phyloP scores from a whole-genome alignment of 1,139 yeast species.

The Saccharomyces hybrid region DNA sequence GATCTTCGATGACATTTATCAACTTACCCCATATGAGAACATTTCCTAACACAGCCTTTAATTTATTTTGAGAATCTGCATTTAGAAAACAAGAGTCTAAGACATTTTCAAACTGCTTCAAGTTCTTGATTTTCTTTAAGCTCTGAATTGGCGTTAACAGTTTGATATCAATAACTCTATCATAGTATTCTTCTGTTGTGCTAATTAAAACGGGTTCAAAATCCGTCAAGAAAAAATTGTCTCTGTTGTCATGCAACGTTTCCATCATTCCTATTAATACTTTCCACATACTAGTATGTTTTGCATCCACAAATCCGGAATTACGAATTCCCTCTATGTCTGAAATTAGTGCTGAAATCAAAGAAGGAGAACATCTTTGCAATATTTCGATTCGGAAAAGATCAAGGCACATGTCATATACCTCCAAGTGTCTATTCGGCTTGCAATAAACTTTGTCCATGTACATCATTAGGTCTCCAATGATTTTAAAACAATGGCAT shows the following conservation, averaged over 20 bases:
- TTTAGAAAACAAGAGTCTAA: conserved; percentile 21
- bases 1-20: conserved; percentile 8
- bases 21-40: conserved; percentile 22
- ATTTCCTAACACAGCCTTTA: conserved; percentile 18
- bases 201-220: conserved; percentile 63
- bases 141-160: conserved; percentile 45
- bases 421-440: conserved; percentile 57
- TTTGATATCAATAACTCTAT: conserved; percentile 35
- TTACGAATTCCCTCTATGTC: conserved; percentile 17
- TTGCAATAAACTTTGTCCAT: conserved; percentile 76
- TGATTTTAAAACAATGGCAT: conserved; percentile 64
- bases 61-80: conserved; percentile 20
- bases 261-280: conserved; percentile 63
- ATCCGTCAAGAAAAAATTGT: conserved; percentile 49
- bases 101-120: conserved; percentile 52
- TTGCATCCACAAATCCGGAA: conserved; percentile 20
- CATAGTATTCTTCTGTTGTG: conserved; percentile 52
- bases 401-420: conserved; percentile 69
- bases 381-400: conserved; percentile 46
- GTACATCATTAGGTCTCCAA: conserved; percentile 83
- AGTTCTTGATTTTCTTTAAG: conserved; percentile 43
- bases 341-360: conserved; percentile 13
- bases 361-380: conserved; percentile 17
- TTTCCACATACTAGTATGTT: conserved; percentile 9
- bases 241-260: conserved; percentile 37